Conservation (phyloP, 345 rosid genomes). For the Boechera retrofracta region DNA sequence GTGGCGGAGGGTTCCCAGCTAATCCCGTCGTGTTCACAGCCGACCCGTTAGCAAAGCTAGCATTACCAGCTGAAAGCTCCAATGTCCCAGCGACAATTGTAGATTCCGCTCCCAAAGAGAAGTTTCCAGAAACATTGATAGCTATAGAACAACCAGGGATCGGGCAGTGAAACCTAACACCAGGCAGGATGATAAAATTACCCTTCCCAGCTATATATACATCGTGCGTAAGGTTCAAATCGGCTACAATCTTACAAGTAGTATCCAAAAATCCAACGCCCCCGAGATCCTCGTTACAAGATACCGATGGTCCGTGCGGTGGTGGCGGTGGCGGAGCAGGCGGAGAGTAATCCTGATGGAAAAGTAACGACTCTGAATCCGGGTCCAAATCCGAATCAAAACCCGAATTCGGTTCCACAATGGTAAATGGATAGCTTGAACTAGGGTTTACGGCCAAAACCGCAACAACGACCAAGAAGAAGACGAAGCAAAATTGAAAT, state of each 20-base stretch:
- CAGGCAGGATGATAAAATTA: conserved; percentile 69
- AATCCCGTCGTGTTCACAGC: conserved; percentile 79
- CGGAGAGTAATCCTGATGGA: conserved; percentile 93
- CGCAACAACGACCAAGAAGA: conserved; percentile 43
- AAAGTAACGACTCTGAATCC: conserved; percentile 53
- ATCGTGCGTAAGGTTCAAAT: conserved; percentile 82
- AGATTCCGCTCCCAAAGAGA: conserved; percentile 68
- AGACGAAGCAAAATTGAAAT: conserved; percentile 46
- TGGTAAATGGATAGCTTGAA: conserved; percentile 48
- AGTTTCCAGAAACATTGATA: conserved; percentile 79
- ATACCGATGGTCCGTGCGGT: conserved; percentile 88
- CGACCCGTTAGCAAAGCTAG: conserved; percentile 66
- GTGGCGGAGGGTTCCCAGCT: conserved; percentile 87
- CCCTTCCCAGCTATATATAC: conserved; percentile 90
- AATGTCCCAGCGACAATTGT: conserved; percentile 71
- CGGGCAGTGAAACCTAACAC: conserved; percentile 75
- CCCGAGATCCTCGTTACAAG: conserved; percentile 88
- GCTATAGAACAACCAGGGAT: conserved; percentile 69
- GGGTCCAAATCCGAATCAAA: conserved; percentile 49
- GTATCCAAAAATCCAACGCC: conserved; percentile 88
- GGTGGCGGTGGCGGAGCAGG: conserved; percentile 98
- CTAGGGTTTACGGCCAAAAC: conserved; percentile 47
- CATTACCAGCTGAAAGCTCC: conserved; percentile 71
- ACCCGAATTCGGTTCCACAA: conserved; percentile 54
- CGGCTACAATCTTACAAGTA: conserved; percentile 81